Evolutionary conservation across 2,329 filamentous ascomycete species (phyloP).

Genomic region (Alternaria brassicicola): DNA sequence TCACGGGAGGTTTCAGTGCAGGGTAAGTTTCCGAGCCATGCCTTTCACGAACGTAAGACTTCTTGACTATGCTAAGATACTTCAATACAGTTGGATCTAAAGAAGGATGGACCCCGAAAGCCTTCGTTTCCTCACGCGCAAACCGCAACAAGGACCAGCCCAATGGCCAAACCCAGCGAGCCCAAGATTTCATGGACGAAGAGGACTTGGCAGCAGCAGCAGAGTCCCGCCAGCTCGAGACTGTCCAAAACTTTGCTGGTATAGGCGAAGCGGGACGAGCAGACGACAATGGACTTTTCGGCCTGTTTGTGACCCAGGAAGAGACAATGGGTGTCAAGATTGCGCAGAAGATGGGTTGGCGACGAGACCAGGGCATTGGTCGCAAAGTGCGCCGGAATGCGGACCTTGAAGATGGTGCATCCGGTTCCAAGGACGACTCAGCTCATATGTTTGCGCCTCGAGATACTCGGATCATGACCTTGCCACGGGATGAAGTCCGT

Average conservation of each 20-base stretch:
- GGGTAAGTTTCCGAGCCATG: conserved; percentile 65
- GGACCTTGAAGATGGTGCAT: conserved; percentile 62
- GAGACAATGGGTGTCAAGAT: conserved; percentile 88
- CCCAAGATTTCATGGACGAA: conserved; percentile 97
- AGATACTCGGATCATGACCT: conserved; percentile 71
- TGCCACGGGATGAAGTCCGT: conserved; percentile 69
- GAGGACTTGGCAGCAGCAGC: conserved; percentile 89
- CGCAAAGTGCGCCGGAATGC: conserved; percentile 80
- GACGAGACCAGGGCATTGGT: conserved; percentile 89
- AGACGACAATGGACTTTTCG: conserved; percentile 65
- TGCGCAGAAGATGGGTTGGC: conserved; percentile 93
- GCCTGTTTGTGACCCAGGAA: conserved; percentile 72
- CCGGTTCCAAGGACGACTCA: conserved; percentile 49
- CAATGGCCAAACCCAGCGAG: conserved; percentile 63
- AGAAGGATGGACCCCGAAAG: conserved; percentile 93
- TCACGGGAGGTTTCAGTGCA: conserved; percentile 95
- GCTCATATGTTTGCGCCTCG: conserved; percentile 82
- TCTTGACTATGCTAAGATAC: conserved; percentile 67
- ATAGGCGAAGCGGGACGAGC: conserved; percentile 69
- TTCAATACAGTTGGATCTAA: conserved; percentile 99
- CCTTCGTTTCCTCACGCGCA: conserved; percentile 86
- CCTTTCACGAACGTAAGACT: conserved; percentile 28
- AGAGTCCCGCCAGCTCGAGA: conserved; percentile 76
- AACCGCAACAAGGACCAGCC: conserved; percentile 73
- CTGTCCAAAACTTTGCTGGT: conserved; percentile 73